A percentile compares a stretch with the other conserved stretches of the same genome.
Evolutionary conservation across 371 early-diverging fungal genomes (phyloP).

Genomic region (Phascolomyces articulosus): DNA sequence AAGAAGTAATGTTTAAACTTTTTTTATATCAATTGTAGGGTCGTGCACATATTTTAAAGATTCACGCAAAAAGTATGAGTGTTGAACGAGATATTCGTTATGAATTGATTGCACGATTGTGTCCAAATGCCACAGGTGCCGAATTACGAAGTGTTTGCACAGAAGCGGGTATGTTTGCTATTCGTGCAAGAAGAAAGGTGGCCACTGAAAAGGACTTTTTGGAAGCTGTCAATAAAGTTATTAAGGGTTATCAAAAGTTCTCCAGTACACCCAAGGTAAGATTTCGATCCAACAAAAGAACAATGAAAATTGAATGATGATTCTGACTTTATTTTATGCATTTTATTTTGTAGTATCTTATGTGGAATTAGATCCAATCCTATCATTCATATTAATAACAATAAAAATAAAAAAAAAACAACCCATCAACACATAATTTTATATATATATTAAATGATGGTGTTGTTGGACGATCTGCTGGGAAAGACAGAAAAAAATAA

Average conservation of each 20-base stretch:
- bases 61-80: conserved; percentile 99
- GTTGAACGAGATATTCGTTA: conserved; percentile 98
- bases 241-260: conserved; percentile 99
- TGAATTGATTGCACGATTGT: conserved; percentile 93
- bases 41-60: conserved; percentile 98
- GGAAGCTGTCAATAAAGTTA: conserved; percentile 99
- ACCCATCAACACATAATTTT: neutral
- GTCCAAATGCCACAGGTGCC: conserved; percentile 97
- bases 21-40: conserved; percentile 53
- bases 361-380: conserved; percentile 49
- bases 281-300: neutral
- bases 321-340: neutral
- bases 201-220: conserved; percentile 99
- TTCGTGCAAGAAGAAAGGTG: conserved; percentile 98
- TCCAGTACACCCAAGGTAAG: conserved; percentile 87
- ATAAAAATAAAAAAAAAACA: neutral
- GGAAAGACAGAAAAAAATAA: too few species aligned
- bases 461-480: too few species aligned
- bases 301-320: neutral
- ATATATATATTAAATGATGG: neutral
- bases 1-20: too few species aligned
- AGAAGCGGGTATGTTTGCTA: conserved; percentile 99
- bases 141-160: conserved; percentile 99
- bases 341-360: conserved; percentile 45
- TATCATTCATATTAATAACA: neutral